Evolutionary conservation across 106 monocot genomes (phyloP).

Genomic region (Chionographis japonica): DNA sequence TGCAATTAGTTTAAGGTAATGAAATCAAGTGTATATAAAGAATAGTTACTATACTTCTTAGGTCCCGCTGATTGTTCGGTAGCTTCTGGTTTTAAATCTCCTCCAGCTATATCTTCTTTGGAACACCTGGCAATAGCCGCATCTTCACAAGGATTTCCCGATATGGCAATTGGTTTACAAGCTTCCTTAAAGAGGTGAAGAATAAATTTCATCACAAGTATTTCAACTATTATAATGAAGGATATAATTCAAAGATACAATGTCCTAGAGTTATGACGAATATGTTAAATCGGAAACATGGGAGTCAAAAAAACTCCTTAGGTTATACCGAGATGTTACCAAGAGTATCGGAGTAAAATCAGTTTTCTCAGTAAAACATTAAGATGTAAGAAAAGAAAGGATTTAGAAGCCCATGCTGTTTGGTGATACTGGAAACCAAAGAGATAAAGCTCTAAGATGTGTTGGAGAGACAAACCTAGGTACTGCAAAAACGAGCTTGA

Average conservation of each 20-base stretch:
- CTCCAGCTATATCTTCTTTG: not conserved
- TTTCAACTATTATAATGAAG: not conserved
- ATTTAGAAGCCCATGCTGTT: too few species aligned
- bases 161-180: not conserved
- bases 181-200: not conserved
- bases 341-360: too few species aligned
- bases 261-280: not conserved
- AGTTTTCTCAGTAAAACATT: too few species aligned
- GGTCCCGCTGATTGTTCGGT: not conserved
- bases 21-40: not conserved
- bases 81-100: not conserved
- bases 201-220: not conserved
- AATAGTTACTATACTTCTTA: not conserved
- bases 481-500: too few species aligned
- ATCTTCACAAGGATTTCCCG: not conserved
- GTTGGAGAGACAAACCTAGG: too few species aligned
- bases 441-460: too few species aligned
- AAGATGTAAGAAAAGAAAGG: too few species aligned
- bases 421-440: too few species aligned
- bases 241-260: not conserved
- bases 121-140: not conserved
- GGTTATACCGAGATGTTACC: too few species aligned
- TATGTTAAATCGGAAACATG: too few species aligned
- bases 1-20: not conserved
- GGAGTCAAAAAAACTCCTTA: too few species aligned